phyloP scores from a whole-genome alignment of 2,329 filamentous ascomycete genomes.

The Apiospora pterosperma region DNA sequence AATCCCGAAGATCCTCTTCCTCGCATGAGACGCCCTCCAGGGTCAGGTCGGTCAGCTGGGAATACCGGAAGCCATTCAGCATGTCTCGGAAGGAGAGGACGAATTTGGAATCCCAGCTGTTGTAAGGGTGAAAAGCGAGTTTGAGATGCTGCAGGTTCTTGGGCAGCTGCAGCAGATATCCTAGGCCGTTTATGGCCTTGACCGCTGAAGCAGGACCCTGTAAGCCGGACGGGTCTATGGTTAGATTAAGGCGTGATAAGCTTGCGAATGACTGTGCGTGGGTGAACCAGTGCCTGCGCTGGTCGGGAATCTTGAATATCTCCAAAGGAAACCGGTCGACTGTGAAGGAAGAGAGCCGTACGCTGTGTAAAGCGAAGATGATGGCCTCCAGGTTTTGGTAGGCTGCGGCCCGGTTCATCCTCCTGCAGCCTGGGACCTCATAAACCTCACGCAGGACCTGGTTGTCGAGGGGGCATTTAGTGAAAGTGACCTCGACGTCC shows the following conservation, averaged over 20 bases:
- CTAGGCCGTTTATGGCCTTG: slow-evolving; percentile 40
- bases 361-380: slow-evolving; percentile 33
- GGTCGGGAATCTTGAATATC: slow-evolving; percentile 32
- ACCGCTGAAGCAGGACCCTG: slow-evolving; percentile 33
- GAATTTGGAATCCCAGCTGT: slow-evolving; percentile 36
- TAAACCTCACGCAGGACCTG: slow-evolving; percentile 34
- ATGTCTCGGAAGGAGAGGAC: slow-evolving; percentile 37
- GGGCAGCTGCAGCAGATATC: slow-evolving; percentile 37
- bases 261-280: slow-evolving; percentile 36
- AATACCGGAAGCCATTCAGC: slow-evolving; percentile 33
- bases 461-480: slow-evolving; percentile 36
- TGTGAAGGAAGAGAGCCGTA: slow-evolving; percentile 33
- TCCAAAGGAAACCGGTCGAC: slow-evolving; percentile 42
- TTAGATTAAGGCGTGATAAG: slow-evolving; percentile 36
- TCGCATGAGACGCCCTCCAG: slow-evolving; percentile 41
- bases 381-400: slow-evolving; percentile 37
- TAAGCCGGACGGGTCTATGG: slow-evolving; percentile 35
- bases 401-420: slow-evolving; percentile 33
- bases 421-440: slow-evolving; percentile 34
- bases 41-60: slow-evolving; percentile 36
- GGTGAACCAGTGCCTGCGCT: slow-evolving; percentile 39
- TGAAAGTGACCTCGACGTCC: slow-evolving; percentile 38
- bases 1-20: slow-evolving; percentile 39
- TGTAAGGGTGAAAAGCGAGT: slow-evolving; percentile 39
- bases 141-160: slow-evolving; percentile 33